Evolutionary conservation across 805 yeast species (phyloP).

Genomic region (Ogataea zsoltii): DNA sequence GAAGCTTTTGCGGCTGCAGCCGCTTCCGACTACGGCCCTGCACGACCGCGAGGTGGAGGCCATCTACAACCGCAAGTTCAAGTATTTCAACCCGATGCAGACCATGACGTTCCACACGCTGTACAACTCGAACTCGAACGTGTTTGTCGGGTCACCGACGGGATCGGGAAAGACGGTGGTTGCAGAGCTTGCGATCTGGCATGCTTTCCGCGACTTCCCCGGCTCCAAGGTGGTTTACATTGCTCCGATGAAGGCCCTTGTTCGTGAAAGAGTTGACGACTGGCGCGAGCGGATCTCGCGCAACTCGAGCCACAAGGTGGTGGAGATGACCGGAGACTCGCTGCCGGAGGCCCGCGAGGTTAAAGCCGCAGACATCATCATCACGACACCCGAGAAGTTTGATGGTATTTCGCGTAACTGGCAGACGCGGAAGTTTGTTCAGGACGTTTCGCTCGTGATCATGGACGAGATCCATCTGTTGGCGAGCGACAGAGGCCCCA

Average conservation of each 20-base stretch:
- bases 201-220: constrained; percentile 83
- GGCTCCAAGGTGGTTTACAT: constrained; percentile 79
- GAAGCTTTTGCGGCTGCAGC: constrained; percentile 74
- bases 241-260: constrained; percentile 89
- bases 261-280: constrained; percentile 79
- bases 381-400: constrained; percentile 84
- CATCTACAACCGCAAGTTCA: constrained; percentile 68
- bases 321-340: constrained; percentile 83
- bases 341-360: constrained; percentile 70
- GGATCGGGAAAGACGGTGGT: constrained; percentile 98
- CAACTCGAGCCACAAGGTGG: constrained; percentile 52
- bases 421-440: constrained; percentile 77
- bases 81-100: constrained; percentile 97
- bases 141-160: constrained; percentile 95
- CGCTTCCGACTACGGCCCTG: constrained; percentile 80
- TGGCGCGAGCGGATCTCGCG: constrained; percentile 60
- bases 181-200: constrained; percentile 97
- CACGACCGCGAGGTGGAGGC: constrained; percentile 66
- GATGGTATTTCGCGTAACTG: constrained; percentile 87
- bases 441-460: constrained; percentile 69
- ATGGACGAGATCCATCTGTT: constrained; percentile 86
- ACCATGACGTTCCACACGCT: constrained; percentile 93
- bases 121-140: constrained; percentile 75
- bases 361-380: constrained; percentile 68
- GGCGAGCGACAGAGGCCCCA: constrained; percentile 86